A percentile compares a stretch with the other conserved stretches of the same genome.
These are phyloP conservation scores for Tetrapisispora fleetii DNA, from an alignment of 805 yeast species.

Conservation along the genomic window DNA sequence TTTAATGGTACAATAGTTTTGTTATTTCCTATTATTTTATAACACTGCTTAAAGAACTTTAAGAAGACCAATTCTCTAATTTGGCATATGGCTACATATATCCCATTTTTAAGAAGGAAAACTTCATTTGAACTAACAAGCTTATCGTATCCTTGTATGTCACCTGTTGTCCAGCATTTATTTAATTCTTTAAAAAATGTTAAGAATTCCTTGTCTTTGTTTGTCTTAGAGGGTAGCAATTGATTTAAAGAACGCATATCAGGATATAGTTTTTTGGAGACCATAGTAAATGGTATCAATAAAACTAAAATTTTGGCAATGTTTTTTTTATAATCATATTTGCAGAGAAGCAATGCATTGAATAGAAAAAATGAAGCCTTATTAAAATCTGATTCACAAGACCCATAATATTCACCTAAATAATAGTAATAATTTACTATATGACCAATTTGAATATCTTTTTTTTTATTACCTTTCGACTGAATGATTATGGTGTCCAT, in stretches of 20 bases:
- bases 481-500: slow-evolving; percentile 18
- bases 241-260: slow-evolving; percentile 30
- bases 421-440: slow-evolving; percentile 38
- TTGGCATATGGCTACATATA: slow-evolving; percentile 50
- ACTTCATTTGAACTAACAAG: slow-evolving; percentile 37
- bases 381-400: slow-evolving; percentile 46
- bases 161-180: slow-evolving; percentile 42
- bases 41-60: slow-evolving; percentile 36
- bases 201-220: slow-evolving; percentile 30
- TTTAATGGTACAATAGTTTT: slow-evolving; percentile 12
- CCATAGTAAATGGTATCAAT: slow-evolving; percentile 54
- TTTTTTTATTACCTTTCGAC: not conserved
- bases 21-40: slow-evolving; percentile 1
- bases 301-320: slow-evolving; percentile 39
- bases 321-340: slow-evolving; percentile 8
- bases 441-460: not conserved
- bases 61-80: slow-evolving; percentile 42
- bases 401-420: slow-evolving; percentile 55
- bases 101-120: slow-evolving; percentile 44
- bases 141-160: slow-evolving; percentile 41
- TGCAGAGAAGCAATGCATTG: slow-evolving; percentile 32
- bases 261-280: slow-evolving; percentile 42
- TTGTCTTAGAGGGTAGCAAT: not conserved
- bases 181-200: slow-evolving; percentile 40
- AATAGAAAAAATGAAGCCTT: slow-evolving; percentile 43